phyloP scores from a whole-genome alignment of 2,329 filamentous ascomycete species.

The Aspergillus hiratsukae region DNA sequence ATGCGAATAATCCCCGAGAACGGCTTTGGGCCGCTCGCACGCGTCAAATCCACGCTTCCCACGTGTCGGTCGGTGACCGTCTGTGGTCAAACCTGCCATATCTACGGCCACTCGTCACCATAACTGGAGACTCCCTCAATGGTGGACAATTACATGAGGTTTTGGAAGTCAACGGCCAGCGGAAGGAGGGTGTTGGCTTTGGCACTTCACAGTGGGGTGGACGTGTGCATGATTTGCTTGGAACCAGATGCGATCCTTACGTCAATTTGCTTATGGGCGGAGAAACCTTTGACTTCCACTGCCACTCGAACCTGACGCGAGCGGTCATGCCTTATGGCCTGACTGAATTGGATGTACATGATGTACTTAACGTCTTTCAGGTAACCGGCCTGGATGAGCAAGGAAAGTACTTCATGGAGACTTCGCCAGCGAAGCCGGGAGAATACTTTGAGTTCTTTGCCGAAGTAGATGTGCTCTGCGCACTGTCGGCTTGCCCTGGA shows the following conservation, averaged over 20 bases:
- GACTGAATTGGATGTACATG: conserved; percentile 71
- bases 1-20: conserved; percentile 69
- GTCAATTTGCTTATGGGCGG: conserved; percentile 69
- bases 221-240: conserved; percentile 71
- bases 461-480: conserved; percentile 68
- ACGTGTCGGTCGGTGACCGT: conserved; percentile 66
- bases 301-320: conserved; percentile 74
- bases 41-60: conserved; percentile 70
- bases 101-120: conserved; percentile 68
- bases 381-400: conserved; percentile 70
- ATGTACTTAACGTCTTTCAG: conserved; percentile 83
- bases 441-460: conserved; percentile 72
- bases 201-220: conserved; percentile 53
- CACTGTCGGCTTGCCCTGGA: conserved; percentile 67
- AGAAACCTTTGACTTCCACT: conserved; percentile 74
- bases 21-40: conserved; percentile 78
- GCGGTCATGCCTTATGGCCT: conserved; percentile 66
- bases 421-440: conserved; percentile 43
- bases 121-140: conserved; percentile 62
- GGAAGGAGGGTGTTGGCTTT: conserved; percentile 39
- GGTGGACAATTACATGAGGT: conserved; percentile 35
- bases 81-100: conserved; percentile 76
- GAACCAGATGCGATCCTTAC: conserved; percentile 81
- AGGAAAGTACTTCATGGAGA: conserved; percentile 70
- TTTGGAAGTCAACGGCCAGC: conserved; percentile 31